Evolutionary conservation across 2,329 filamentous ascomycete genomes (phyloP).

Genomic region (Massarina eburnea): DNA sequence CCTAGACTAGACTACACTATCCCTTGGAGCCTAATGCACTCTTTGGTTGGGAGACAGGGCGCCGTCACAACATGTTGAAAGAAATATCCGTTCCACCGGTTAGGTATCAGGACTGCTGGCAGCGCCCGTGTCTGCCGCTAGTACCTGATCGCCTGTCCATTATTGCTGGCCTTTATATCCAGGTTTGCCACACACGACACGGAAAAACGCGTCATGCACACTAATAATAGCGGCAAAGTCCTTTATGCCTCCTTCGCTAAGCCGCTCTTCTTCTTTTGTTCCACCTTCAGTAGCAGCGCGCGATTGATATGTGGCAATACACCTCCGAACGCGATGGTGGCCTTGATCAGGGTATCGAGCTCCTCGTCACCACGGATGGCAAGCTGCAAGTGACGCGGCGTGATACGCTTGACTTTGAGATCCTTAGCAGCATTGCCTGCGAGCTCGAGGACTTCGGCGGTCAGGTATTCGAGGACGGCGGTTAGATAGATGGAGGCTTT

Average conservation of each 20-base stretch:
- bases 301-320: slow-evolving; percentile 99
- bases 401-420: slow-evolving; percentile 99
- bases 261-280: slow-evolving; percentile 99
- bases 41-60: no score
- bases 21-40: no score
- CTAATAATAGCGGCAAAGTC: background rate
- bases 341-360: slow-evolving; percentile 93
- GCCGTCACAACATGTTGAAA: no score
- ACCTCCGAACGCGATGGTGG: slow-evolving; percentile 97
- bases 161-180: no score
- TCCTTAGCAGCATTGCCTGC: slow-evolving; percentile 99
- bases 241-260: slow-evolving; percentile 44
- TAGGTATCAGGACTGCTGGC: no score
- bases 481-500: slow-evolving; percentile 99
- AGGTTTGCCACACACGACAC: background rate
- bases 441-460: slow-evolving; percentile 95
- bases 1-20: no score
- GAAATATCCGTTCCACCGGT: no score
- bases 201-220: background rate
- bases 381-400: slow-evolving; percentile 93
- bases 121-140: no score
- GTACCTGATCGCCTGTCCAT: no score
- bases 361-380: slow-evolving; percentile 99
- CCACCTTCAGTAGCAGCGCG: slow-evolving; percentile 90
- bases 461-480: slow-evolving; percentile 96